These are phyloP conservation scores for Leptodontidium sp. DNA, from an alignment of 2,329 filamentous ascomycete species.

Conservation along the genomic window DNA sequence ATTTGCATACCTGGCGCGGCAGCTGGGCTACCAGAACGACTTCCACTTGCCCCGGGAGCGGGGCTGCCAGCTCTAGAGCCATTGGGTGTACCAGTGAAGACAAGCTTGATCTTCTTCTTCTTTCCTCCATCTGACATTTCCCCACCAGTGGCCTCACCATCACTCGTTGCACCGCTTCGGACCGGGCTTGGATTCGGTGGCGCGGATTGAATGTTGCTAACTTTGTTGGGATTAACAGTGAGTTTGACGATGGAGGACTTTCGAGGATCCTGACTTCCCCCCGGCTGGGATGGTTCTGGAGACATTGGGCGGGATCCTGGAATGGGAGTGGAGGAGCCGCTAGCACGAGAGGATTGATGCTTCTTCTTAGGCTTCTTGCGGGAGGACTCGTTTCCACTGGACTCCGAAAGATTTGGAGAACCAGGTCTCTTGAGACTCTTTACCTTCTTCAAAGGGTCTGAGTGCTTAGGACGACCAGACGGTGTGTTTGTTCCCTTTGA, in stretches of 20 bases:
- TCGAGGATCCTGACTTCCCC: slow-evolving; percentile 36
- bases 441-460: slow-evolving; percentile 58
- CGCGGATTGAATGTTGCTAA: slow-evolving; percentile 42
- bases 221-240: slow-evolving; percentile 43
- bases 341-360: slow-evolving; percentile 58
- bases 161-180: slow-evolving; percentile 66
- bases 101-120: slow-evolving; percentile 65
- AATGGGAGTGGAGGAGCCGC: slow-evolving; percentile 64
- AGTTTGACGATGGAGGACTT: slow-evolving; percentile 44
- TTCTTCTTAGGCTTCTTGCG: slow-evolving; percentile 83
- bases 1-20: slow-evolving; percentile 24
- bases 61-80: slow-evolving; percentile 71
- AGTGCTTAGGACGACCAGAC: slow-evolving; percentile 62
- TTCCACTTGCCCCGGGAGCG: slow-evolving; percentile 44
- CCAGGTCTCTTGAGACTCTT: slow-evolving; percentile 79
- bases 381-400: slow-evolving; percentile 88
- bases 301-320: slow-evolving; percentile 49
- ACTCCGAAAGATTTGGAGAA: slow-evolving; percentile 85
- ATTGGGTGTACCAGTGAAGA: slow-evolving; percentile 56
- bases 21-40: slow-evolving; percentile 46
- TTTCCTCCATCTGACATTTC: slow-evolving; percentile 71
- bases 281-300: slow-evolving; percentile 37
- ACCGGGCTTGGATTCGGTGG: slow-evolving; percentile 47
- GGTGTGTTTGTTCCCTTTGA: slow-evolving; percentile 77
- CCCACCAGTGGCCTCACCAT: slow-evolving; percentile 75